Percentiles rank a stretch among this genome's conserved stretches.
phyloP scores from a whole-genome alignment of 208 protist species.

The Leishmania tarentolae region DNA sequence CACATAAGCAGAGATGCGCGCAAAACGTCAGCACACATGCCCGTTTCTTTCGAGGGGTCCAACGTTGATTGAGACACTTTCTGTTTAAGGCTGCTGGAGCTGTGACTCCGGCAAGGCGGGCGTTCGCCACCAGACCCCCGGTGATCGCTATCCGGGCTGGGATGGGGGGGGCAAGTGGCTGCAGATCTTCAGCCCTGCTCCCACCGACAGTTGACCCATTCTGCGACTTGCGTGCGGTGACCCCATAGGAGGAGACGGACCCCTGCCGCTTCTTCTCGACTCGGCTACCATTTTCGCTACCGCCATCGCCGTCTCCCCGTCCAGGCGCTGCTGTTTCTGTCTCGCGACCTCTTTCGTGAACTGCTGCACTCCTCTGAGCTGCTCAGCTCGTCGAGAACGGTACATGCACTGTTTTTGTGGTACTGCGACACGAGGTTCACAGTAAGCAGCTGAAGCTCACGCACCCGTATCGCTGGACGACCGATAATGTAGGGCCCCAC shows the following conservation, averaged over 20 bases:
- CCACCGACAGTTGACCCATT: no score
- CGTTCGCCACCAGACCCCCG: no score
- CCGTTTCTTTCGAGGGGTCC: background rate
- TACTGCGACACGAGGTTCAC: conserved; percentile 3
- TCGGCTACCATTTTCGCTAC: background rate
- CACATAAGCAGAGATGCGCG: background rate
- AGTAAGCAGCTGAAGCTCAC: background rate
- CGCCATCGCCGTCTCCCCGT: conserved; percentile 3
- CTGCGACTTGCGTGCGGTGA: no score
- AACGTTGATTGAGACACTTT: background rate
- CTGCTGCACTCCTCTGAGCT: conserved; percentile 13
- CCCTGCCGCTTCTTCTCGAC: conserved; percentile 2
- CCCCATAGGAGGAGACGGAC: background rate
- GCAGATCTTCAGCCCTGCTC: background rate
- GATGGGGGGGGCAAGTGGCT: background rate
- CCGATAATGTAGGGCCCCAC: background rate
- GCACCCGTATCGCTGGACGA: background rate
- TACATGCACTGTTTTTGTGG: background rate
- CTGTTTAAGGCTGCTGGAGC: background rate
- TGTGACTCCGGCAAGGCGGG: background rate
- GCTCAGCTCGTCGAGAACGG: conserved; percentile 14
- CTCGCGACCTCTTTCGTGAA: background rate
- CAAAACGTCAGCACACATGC: background rate
- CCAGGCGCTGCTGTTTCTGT: conserved; percentile 9
- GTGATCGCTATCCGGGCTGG: background rate